A percentile compares a stretch with the other conserved stretches of the same genome.
Conservation (phyloP, 2,329 filamentous ascomycete species). For the Pezizomycotina sp. region DNA sequence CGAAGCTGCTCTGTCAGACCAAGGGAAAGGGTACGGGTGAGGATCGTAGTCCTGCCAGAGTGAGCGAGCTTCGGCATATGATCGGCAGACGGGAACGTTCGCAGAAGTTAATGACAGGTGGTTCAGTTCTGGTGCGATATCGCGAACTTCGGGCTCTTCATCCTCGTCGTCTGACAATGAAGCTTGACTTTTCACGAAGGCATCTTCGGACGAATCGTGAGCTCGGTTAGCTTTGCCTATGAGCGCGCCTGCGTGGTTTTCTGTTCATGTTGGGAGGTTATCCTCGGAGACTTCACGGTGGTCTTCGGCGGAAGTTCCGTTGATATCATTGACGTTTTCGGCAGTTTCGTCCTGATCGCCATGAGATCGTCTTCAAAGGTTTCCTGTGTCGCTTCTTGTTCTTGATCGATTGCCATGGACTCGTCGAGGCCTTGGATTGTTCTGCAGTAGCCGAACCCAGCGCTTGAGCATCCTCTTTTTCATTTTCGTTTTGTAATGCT, state of each 20-base stretch:
- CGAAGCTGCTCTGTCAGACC: constrained; percentile 87
- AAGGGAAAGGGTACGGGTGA: constrained; percentile 72
- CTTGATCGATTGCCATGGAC: constrained; percentile 64
- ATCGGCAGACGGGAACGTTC: constrained; percentile 31
- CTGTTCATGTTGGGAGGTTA: too few species aligned
- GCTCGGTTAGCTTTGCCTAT: constrained; percentile 16
- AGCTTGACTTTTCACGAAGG: too few species aligned
- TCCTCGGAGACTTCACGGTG: constrained; percentile 10
- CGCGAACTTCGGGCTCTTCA: constrained; percentile 5
- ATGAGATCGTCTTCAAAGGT: constrained; percentile 38
- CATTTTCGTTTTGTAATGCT: constrained; percentile 78
- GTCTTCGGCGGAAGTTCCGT: constrained; percentile 30
- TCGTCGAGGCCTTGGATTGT: constrained; percentile 73
- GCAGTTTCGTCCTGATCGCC: constrained; percentile 26
- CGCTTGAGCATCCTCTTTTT: constrained; percentile 73
- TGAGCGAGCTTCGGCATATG: constrained; percentile 45
- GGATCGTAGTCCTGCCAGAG: constrained; percentile 77
- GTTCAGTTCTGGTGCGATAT: constrained; percentile 11
- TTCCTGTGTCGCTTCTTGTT: constrained; percentile 33
- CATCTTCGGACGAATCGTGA: too few species aligned
- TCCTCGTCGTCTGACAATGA: constrained; percentile 6
- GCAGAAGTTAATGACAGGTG: too few species aligned
- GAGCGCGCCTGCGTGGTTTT: constrained; percentile 18
- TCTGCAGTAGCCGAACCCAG: constrained; percentile 78
- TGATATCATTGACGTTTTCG: constrained; percentile 29